A percentile compares a stretch with the other conserved stretches of the same genome.
Evolutionary conservation across 768 basidiomycete genomes (phyloP).

Genomic region (Mycena albidolilacea): DNA sequence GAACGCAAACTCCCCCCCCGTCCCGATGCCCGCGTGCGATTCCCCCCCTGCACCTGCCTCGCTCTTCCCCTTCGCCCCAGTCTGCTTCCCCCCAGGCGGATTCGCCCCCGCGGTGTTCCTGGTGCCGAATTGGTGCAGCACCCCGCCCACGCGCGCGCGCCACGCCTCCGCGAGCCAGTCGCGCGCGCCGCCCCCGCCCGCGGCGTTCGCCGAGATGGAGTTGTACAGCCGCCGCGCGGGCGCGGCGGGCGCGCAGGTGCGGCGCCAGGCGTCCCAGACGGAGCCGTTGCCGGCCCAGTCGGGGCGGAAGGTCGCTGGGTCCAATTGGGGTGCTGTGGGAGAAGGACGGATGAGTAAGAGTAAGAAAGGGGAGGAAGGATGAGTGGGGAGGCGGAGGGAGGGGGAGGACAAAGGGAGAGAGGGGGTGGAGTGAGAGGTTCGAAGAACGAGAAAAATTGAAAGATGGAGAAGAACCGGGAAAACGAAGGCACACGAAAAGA

Average conservation of each 20-base stretch:
- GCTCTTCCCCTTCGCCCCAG: background rate
- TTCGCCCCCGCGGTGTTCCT: no score
- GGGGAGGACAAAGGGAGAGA: no score
- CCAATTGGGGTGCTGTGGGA: background rate
- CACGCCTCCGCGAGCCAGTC: constrained; percentile 27
- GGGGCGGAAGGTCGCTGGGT: constrained; percentile 48
- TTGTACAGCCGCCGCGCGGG: constrained; percentile 88
- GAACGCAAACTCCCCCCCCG: constrained; percentile 77
- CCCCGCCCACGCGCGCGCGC: background rate
- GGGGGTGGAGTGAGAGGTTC: no score
- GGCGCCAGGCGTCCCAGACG: constrained; percentile 95
- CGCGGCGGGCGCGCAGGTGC: constrained; percentile 87
- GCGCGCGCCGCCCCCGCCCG: constrained; percentile 45
- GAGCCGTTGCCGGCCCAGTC: constrained; percentile 90
- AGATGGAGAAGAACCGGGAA: no score
- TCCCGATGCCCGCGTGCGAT: constrained; percentile 26
- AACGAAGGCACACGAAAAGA: no score
- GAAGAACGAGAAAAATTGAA: no score
- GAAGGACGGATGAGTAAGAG: background rate
- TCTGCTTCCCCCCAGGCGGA: no score
- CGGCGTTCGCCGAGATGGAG: constrained; percentile 68
- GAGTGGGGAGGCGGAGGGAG: background rate
- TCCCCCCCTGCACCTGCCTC: background rate
- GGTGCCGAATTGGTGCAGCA: no score
- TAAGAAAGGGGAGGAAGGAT: background rate